Evolutionary conservation across 1,284 basidiomycete genomes (phyloP), one percentile per base, ranked within the genome.

Genomic region (Wallemia mellicola): DNA sequence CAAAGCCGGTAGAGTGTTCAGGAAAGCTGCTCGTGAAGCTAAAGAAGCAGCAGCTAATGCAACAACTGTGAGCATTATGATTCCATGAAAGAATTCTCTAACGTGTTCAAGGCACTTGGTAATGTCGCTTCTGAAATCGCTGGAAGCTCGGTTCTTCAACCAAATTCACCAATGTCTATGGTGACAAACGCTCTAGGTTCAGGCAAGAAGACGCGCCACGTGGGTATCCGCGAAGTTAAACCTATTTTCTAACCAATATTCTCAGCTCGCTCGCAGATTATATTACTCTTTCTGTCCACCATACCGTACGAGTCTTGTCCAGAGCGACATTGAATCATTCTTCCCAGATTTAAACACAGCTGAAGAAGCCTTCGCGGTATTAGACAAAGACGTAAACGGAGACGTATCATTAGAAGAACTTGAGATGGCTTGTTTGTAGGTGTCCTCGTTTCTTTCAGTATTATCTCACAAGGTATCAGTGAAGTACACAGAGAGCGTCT

Each of bases 401-500:
- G 83, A 87, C 65, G 77, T 76, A 14, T 77, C 77, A 1, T 71
- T 78, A n/a, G 82, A 84, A 61, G 83, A 85, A 70, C 71, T 82
- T 27, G 81, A 85, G 67, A 75, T 82, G 71, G 78, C 83, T 17
- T 81, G 83, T 69, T 72, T 86, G 68, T n/a, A n/a, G n/a, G n/a
- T n/a, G n/a, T n/a, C n/a, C n/a, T n/a, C n/a, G n/a, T n/a, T n/a
- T n/a, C n/a, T n/a, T n/a, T n/a, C n/a, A n/a, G n/a, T n/a, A n/a
- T n/a, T n/a, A n/a, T n/a, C n/a, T n/a, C n/a, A n/a, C n/a, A n/a
- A n/a, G n/a, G n/a, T n/a, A n/a, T n/a, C n/a, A n/a, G n/a, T n/a
- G 80, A 86, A 59, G 77, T 86, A 61, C 86, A 91, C 68, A 78
- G 84, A 28, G 88, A 92, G 66, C 79, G 88, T 62, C 71, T 88